phyloP scores from a whole-genome alignment of 495 filamentous ascomycete species.

The Penicillium psychrofluorescens region DNA sequence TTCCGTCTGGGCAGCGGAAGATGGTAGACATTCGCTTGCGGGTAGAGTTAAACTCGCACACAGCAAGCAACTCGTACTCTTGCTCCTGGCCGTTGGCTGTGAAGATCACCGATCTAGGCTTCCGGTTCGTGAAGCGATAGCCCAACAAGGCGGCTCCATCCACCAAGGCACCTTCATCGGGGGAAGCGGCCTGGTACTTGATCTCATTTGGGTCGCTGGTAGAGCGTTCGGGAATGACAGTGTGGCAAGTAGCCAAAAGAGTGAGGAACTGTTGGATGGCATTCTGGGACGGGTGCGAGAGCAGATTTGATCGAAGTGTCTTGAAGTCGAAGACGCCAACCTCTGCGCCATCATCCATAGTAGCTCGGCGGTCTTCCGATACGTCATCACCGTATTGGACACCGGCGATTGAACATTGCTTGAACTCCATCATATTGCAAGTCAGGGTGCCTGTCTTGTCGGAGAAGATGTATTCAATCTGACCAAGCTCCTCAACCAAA shows the following conservation, averaged over 20 bases:
- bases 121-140: constrained; percentile 84
- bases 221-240: constrained; percentile 86
- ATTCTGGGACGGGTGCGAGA: constrained; percentile 56
- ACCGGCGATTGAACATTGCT: constrained; percentile 85
- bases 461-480: constrained; percentile 98
- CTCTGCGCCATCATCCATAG: constrained; percentile 64
- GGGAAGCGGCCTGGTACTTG: constrained; percentile 97
- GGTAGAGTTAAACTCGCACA: constrained; percentile 98
- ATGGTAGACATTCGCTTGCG: constrained; percentile 97
- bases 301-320: constrained; percentile 63
- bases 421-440: constrained; percentile 99
- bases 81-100: constrained; percentile 59
- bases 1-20: constrained; percentile 93
- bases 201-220: constrained; percentile 71
- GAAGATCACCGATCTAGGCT: constrained; percentile 78
- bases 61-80: constrained; percentile 87
- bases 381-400: constrained; percentile 92
- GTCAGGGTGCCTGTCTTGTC: constrained; percentile 99
- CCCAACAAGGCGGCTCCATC: constrained; percentile 82
- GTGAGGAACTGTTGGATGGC: constrained; percentile 87
- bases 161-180: constrained; percentile 93
- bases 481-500: constrained; percentile 93
- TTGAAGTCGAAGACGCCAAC: constrained; percentile 86
- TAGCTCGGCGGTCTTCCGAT: constrained; percentile 82
- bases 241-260: constrained; percentile 88